Percentiles rank a stretch among this genome's conserved stretches.
Evolutionary conservation across 495 filamentous ascomycete species (phyloP).

Genomic region (Penicillium argentinense): DNA sequence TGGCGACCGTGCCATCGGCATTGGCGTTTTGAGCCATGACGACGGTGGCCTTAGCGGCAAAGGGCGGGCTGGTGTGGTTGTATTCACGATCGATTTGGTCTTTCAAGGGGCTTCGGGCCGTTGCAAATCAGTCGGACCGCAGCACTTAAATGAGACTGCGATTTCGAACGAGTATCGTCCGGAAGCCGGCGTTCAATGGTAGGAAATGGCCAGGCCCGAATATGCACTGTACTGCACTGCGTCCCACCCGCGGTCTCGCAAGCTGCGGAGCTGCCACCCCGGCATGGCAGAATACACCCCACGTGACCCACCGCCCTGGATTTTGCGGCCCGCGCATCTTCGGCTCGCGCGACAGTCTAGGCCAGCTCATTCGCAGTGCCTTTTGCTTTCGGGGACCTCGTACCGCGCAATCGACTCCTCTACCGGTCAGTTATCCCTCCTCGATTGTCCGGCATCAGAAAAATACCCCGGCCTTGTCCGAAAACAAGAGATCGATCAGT

Average conservation of each 20-base stretch:
- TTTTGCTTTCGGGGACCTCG: not conserved
- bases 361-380: not conserved
- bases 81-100: not conserved
- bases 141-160: not conserved
- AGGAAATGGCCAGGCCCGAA: not conserved
- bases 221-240: constrained; percentile 4
- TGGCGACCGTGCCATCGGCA: constrained; percentile 41
- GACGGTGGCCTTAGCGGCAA: constrained; percentile 4
- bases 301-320: constrained; percentile 29
- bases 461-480: not conserved
- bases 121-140: not conserved
- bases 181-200: not conserved
- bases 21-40: constrained; percentile 41
- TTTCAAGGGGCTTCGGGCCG: not conserved
- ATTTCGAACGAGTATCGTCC: not conserved
- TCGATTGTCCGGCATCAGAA: not conserved
- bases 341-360: not conserved
- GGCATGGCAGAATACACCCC: constrained; percentile 21
- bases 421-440: not conserved
- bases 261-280: constrained; percentile 21
- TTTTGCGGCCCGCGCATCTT: constrained; percentile 16
- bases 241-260: constrained; percentile 6
- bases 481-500: not conserved
- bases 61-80: constrained; percentile 2
- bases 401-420: not conserved